Percentiles rank a stretch among this genome's conserved stretches.
Conservation (phyloP, 768 basidiomycete genomes). For the Tephrocybe sp. region DNA sequence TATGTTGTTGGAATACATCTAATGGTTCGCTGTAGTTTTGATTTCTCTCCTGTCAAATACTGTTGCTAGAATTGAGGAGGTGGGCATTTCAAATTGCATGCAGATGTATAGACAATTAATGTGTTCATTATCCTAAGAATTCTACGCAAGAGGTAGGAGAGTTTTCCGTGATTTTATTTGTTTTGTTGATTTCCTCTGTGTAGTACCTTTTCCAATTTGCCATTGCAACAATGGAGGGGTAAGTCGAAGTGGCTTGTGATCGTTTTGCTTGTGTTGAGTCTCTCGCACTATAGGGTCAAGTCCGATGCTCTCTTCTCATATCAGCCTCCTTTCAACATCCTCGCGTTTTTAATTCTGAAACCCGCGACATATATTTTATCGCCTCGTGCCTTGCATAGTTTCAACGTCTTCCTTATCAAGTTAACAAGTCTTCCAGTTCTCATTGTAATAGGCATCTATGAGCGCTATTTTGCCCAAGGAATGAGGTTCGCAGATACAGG, state of each 20-base stretch:
- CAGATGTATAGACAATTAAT: background rate
- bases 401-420: conserved; percentile 85
- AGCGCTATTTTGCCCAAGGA: conserved; percentile 61
- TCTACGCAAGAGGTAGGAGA: conserved; percentile 44
- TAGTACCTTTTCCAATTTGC: conserved; percentile 87
- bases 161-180: background rate
- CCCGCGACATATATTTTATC: conserved; percentile 74
- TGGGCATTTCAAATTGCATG: conserved; percentile 20
- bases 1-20: background rate
- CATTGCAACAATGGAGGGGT: conserved; percentile 88
- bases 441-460: conserved; percentile 73
- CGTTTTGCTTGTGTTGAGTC: background rate
- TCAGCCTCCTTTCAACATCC: conserved; percentile 84
- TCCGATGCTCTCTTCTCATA: conserved; percentile 90
- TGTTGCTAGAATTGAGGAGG: conserved; percentile 76
- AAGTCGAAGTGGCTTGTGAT: conserved; percentile 12
- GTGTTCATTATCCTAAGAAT: conserved; percentile 28
- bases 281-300: conserved; percentile 56
- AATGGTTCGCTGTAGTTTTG: background rate
- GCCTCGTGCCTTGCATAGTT: conserved; percentile 75
- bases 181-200: conserved; percentile 40
- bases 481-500: conserved; percentile 48
- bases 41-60: conserved; percentile 72
- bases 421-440: conserved; percentile 82
- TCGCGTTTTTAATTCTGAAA: conserved; percentile 78